Conservation (phyloP, 2,329 filamentous ascomycete genomes). For the Parafenestella ontariensis region DNA sequence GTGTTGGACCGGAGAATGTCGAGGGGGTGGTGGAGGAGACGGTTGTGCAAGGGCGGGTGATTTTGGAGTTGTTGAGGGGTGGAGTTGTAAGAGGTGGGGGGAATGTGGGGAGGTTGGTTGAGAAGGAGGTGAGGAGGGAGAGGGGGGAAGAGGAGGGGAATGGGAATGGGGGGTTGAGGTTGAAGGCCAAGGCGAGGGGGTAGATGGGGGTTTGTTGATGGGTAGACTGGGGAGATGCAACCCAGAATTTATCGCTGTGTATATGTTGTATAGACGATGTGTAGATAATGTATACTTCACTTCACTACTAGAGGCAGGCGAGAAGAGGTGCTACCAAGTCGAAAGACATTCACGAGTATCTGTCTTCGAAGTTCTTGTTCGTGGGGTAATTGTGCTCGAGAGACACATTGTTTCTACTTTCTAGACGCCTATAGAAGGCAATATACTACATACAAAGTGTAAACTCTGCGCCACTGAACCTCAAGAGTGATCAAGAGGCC, state of each 20-base stretch:
- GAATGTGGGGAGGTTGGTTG: slow-evolving; percentile 39
- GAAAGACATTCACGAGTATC: no score
- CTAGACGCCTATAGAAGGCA: not conserved
- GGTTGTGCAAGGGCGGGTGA: slow-evolving; percentile 69
- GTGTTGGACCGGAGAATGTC: slow-evolving; percentile 76
- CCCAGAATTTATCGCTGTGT: no score
- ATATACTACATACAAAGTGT: not conserved
- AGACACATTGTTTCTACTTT: no score
- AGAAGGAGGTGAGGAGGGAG: slow-evolving; percentile 39
- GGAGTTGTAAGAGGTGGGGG: slow-evolving; percentile 58
- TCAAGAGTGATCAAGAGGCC: no score
- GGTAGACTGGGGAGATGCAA: not conserved
- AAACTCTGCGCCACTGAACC: not conserved
- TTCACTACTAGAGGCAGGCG: no score
- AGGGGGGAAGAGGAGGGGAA: slow-evolving; percentile 34
- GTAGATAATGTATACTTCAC: no score
- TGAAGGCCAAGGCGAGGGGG: slow-evolving; percentile 30
- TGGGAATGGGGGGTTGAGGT: slow-evolving; percentile 18
- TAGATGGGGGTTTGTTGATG: not conserved
- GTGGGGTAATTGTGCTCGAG: no score
- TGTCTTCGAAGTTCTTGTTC: no score
- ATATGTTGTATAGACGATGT: not conserved
- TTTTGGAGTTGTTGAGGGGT: slow-evolving; percentile 75
- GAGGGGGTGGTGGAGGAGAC: slow-evolving; percentile 79
- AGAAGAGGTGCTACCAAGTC: no score